Conservation (phyloP, 1,139 yeast species). For the Yamadazyma taylorii region DNA sequence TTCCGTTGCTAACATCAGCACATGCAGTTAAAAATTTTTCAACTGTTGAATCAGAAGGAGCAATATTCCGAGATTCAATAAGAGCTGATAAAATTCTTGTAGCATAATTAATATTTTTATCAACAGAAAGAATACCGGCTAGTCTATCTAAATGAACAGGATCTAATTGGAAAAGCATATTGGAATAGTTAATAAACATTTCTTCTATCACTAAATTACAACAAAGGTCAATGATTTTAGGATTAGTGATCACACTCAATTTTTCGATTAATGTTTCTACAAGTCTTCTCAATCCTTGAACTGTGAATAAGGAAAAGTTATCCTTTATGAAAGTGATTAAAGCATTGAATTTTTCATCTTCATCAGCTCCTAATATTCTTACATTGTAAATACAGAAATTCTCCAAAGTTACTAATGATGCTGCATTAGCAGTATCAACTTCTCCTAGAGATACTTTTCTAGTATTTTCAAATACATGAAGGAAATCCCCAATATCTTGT, state of each 20-base stretch:
- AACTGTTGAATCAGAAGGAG: constrained; percentile 31
- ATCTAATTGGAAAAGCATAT: constrained; percentile 18
- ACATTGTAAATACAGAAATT: constrained; percentile 19
- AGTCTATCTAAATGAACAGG: constrained; percentile 27
- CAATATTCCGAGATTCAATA: constrained; percentile 16
- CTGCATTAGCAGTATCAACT: constrained; percentile 14
- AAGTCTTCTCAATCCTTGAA: constrained; percentile 20
- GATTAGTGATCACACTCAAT: not conserved
- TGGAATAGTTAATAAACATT: constrained; percentile 12
- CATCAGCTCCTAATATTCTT: not conserved
- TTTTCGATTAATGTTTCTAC: constrained; percentile 7
- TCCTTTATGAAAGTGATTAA: constrained; percentile 20
- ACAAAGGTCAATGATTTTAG: not conserved
- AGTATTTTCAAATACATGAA: constrained; percentile 23
- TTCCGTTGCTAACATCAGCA: constrained; percentile 8
- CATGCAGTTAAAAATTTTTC: constrained; percentile 20
- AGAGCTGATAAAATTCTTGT: constrained; percentile 20
- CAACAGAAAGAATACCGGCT: constrained; percentile 20
- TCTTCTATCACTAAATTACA: constrained; percentile 5
- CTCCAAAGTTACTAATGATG: constrained; percentile 21
- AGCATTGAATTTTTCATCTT: constrained; percentile 11
- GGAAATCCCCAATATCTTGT: constrained; percentile 16
- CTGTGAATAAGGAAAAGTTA: constrained; percentile 18
- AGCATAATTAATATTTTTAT: constrained; percentile 19
- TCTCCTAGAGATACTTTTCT: constrained; percentile 16